These are phyloP conservation scores for Solanum chacoense DNA, from an alignment of 305 asterid species.

Conservation along the genomic window DNA sequence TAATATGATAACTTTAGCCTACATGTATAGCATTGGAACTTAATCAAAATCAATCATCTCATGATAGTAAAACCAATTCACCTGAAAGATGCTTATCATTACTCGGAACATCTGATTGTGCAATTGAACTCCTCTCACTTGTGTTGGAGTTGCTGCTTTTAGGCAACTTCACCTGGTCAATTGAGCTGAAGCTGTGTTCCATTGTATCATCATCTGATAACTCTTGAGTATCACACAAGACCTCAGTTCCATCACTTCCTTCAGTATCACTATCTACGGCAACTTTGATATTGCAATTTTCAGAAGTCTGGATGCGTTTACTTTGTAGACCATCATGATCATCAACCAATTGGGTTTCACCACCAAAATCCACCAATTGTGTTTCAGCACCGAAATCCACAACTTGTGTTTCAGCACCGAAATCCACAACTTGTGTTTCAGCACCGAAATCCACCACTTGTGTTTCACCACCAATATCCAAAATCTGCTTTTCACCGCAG, in stretches of 20 bases:
- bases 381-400: conserved; percentile 23
- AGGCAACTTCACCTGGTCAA: conserved; percentile 10
- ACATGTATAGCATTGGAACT: not conserved
- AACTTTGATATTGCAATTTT: conserved; percentile 24
- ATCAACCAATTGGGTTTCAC: conserved; percentile 46
- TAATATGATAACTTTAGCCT: not conserved
- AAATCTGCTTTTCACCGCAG: conserved; percentile 27
- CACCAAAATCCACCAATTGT: conserved; percentile 10
- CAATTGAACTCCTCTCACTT: conserved; percentile 13
- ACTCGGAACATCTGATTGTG: conserved; percentile 7
- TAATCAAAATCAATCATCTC: not conserved
- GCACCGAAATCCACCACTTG: conserved; percentile 9
- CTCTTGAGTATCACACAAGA: conserved; percentile 36
- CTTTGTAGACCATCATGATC: conserved; percentile 23
- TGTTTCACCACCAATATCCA: conserved; percentile 32
- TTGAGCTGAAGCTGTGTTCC: conserved; percentile 14
- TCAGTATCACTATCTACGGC: conserved; percentile 22
- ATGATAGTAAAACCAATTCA: conserved; percentile 2
- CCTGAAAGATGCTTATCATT: conserved; percentile 25
- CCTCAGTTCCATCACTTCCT: conserved; percentile 30
- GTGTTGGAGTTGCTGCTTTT: conserved; percentile 14
- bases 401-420: conserved; percentile 20
- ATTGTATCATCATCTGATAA: conserved; percentile 26
- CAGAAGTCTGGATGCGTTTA: conserved; percentile 21
- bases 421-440: conserved; percentile 46